phyloP scores from a whole-genome alignment of 345 rosid genomes.

The Lepidium didymum region DNA sequence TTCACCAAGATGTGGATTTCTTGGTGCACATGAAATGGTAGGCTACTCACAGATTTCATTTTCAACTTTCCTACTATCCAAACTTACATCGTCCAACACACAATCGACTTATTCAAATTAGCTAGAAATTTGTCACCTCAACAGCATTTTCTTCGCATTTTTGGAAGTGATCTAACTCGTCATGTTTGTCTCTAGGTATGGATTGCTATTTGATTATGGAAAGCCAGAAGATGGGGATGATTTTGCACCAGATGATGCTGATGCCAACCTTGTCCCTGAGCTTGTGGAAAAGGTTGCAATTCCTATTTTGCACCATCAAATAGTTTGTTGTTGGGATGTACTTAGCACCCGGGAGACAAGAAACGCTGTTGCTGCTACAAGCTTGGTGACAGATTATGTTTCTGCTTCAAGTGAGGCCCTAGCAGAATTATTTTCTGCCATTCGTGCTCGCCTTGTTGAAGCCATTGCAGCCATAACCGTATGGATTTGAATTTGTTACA shows the following conservation, averaged over 20 bases:
- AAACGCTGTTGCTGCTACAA: slow-evolving; percentile 83
- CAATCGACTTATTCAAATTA: neutral
- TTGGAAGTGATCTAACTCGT: slow-evolving; percentile 4
- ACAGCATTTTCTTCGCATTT: neutral
- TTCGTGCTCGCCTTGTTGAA: slow-evolving; percentile 68
- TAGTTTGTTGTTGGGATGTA: slow-evolving; percentile 83
- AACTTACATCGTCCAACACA: neutral
- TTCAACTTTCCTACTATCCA: neutral
- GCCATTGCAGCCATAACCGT: slow-evolving; percentile 59
- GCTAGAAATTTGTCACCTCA: neutral
- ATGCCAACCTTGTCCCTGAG: slow-evolving; percentile 78
- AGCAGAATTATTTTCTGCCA: slow-evolving; percentile 48
- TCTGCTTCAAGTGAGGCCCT: slow-evolving; percentile 69
- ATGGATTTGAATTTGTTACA: slow-evolving; percentile 20
- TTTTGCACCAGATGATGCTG: slow-evolving; percentile 62
- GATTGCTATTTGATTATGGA: slow-evolving; percentile 74
- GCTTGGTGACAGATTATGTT: slow-evolving; percentile 66
- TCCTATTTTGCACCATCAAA: slow-evolving; percentile 78
- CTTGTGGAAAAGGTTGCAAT: slow-evolving; percentile 86
- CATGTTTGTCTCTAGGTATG: slow-evolving; percentile 55
- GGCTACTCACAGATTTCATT: neutral
- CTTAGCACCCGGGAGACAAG: slow-evolving; percentile 69
- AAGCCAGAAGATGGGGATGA: slow-evolving; percentile 61
- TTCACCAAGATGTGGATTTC: slow-evolving; percentile 69
- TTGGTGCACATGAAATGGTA: slow-evolving; percentile 87